Evolutionary conservation across 805 yeast genomes (phyloP).

Genomic region (Nematodospora valgi): DNA sequence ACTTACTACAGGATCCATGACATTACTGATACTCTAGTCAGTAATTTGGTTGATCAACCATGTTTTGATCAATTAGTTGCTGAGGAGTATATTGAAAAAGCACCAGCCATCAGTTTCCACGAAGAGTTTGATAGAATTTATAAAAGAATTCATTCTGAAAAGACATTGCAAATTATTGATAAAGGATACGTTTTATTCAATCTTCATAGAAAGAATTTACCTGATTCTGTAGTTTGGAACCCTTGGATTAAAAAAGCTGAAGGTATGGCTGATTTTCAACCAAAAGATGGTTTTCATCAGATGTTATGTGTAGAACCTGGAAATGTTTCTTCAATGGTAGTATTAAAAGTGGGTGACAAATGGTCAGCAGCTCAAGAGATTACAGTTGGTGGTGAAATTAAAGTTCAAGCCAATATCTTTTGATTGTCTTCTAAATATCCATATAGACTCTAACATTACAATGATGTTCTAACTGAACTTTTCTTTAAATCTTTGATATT

Average conservation of each 20-base stretch:
- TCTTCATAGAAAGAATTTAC: conserved; percentile 60
- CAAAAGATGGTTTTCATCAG: conserved; percentile 74
- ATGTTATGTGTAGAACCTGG: conserved; percentile 98
- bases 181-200: conserved; percentile 70
- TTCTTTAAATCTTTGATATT: conserved; percentile 32
- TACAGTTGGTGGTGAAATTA: conserved; percentile 57
- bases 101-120: conserved; percentile 69
- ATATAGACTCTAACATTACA: conserved; percentile 1
- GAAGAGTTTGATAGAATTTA: conserved; percentile 88
- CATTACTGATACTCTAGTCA: conserved; percentile 71
- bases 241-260: conserved; percentile 88
- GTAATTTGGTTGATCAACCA: conserved; percentile 69
- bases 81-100: conserved; percentile 60
- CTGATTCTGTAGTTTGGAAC: conserved; percentile 89
- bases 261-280: conserved; percentile 85
- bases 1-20: conserved; percentile 77
- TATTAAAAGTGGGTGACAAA: conserved; percentile 62
- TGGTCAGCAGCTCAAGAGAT: conserved; percentile 73
- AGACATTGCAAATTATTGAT: conserved; percentile 64
- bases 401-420: conserved; percentile 51
- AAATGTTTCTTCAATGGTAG: conserved; percentile 65
- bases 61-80: conserved; percentile 75
- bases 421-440: conserved; percentile 8
- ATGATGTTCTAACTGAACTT: conserved; percentile 25
- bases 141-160: conserved; percentile 51